Base-by-base conservation (phyloP, 352 stramenopile species). In the Discostella stelligera region DNA sequence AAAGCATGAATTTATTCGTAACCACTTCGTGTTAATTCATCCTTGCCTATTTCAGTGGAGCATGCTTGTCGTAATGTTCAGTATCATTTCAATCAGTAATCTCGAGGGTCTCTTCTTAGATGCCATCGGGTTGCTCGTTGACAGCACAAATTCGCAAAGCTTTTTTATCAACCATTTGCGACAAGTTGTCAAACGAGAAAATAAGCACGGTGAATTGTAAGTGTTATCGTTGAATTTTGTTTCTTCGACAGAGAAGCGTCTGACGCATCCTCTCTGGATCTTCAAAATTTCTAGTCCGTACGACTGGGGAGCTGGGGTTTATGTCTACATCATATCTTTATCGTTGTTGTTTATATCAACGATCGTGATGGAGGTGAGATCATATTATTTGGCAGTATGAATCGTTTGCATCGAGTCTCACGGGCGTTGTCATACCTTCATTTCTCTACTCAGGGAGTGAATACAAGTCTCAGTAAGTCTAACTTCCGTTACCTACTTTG, bases 291-390 rank as follows among this genome's bases (percentile, higher is more conserved):
- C 30, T 70, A 71, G 77, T 48, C 71, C 66, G 7, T 86, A 88
- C 63, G 80, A 89, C 67, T 86, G 68, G 61, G 66, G 62, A 37
- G 56, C 59, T 55, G 80, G 84, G 30, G 20, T 60, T 8, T 56
- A 53, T 20, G 59, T 86, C 30, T 90, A 90, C 30, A 55, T 90
- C 23, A 71, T 63, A 46, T 80, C 77, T 18, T 30, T 90, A 14
- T 86, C 80, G 16, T 25, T 75, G 4, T 76, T 88, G 49, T 90
- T 90, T 65, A 79, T 83, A 49, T 73, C 77, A n/a, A 79, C 73
- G 3, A 90, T 90, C 46, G 80, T 90, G 37, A 74, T 90, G 64
- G 84, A 90, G 68, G 80, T 76, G 37, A 63, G 72, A 60, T 32
- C n/a, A 61, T 59, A 11, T 27, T n/a, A 16, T 8, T 11, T 61